Evolutionary conservation across 169 alveolate genomes (phyloP), one percentile per base, ranked within the genome.

Genomic region (Babesia ovis): DNA sequence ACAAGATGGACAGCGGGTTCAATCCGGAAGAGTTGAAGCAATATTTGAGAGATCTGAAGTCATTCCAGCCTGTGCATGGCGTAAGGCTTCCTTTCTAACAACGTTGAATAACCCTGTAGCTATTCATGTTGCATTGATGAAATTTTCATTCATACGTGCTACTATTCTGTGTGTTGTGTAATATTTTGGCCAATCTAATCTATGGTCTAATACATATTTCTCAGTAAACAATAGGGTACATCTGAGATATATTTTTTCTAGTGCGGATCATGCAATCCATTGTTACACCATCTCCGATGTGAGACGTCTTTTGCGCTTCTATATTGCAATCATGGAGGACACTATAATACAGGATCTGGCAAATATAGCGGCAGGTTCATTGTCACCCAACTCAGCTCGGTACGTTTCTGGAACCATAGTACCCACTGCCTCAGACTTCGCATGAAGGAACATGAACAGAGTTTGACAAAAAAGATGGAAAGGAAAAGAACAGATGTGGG

Each of bases 41-140:
- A 48, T 79, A 60, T 23, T 20, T 79, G 57, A 56, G 71, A 14
- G 87, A 68, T 35, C 50, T 71, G 35, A 69, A 79, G 68, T 27
- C 37, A 46, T 50, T 35, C 37, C 55, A 58, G 11, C 71, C 74
- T 11, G 84, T 70, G 16, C 87, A 79, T 56, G 87, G 87, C 42
- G 41, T 79, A 14, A 41, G 68, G 37, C 62, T 79, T 11, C 87
- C 87, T 8, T 68, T 70, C 42, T 50, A 68, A 23, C 68, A 53
- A 57, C 20, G 34, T 9, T 29, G 61, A 64, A 34, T 0, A 64
- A 2, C 8, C 45, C 53, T 29, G 70, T 55, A 41, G 32, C 11
- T 60, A 29, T 60, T 45, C 14, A n/a, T n/a, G n/a, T n/a, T n/a
- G n/a, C n/a, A n/a, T n/a, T n/a, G n/a, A n/a, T n/a, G n/a, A n/a